Evolutionary conservation across 2,329 filamentous ascomycete genomes (phyloP), one percentile per base, ranked within the genome.

Genomic region (Tympanopsis confertula): DNA sequence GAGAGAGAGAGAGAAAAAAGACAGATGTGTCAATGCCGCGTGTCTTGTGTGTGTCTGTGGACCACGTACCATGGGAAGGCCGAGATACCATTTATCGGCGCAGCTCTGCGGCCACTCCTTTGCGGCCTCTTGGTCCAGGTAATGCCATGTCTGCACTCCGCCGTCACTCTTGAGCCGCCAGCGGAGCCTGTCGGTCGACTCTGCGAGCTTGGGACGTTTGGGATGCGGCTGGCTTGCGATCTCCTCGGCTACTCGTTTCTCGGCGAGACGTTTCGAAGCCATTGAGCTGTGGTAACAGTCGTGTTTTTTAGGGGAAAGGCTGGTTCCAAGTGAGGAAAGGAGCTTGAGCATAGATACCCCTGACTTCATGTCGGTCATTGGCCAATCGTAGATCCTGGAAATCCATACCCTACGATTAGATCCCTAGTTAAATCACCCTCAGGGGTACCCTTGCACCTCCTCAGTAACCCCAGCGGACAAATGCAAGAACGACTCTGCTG

Each of bases 131-230:
- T 64, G 68, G 45, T 70, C 61, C 14, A 82, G 57, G 48, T 82
- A 82, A 45, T 79, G 72, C 78, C 78, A 83, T 43, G 74, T 81
- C 47, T 82, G 77, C 37, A 71, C 63, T 29, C 78, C 78, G 39
- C 63, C 59, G 38, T 79, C 72, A 48, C 78, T 67, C 38, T 65
- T 63, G 40, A 82, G 55, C 43, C 78, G 63, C 78, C 78, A 83
- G 50, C 74, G 61, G 7, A 65, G 62, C 44, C 71, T 69, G 50
- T 83, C 77, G 3, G 76, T 82, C 50, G 65, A 66, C 26, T 33
- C 4, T 5, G 28, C 20, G 5, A 37, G 38, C 38, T 42, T 42
- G 39, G 40, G 39, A 42, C 46, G 43, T 48, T 10, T 10, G 15
- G 12, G 28, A 20, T 44, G 33, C 17, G 40, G 32, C 15, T 35